A percentile compares a stretch with the other conserved stretches of the same genome.
Evolutionary conservation across 2,329 filamentous ascomycete species (phyloP).

Genomic region (Elsinoe fawcettii): DNA sequence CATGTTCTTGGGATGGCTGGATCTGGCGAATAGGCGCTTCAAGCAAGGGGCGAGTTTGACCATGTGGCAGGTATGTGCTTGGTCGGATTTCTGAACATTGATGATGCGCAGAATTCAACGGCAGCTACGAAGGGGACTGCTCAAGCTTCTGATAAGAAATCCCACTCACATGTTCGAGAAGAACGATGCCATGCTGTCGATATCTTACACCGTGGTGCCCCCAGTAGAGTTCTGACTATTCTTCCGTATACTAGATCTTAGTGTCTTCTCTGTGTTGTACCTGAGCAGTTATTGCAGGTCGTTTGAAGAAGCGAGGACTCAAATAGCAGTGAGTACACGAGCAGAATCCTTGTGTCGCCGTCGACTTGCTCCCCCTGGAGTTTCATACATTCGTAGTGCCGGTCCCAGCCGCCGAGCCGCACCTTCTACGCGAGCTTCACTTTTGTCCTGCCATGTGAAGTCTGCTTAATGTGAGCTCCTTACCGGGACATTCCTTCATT

Average conservation of each 20-base stretch:
- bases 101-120: neutral
- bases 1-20: neutral
- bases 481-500: too few species aligned
- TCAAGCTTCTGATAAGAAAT: neutral
- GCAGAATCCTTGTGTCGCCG: neutral
- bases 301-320: neutral
- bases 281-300: neutral
- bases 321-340: neutral
- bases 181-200: conserved; percentile 18
- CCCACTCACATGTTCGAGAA: conserved; percentile 21
- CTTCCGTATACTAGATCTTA: neutral
- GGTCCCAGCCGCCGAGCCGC: conserved; percentile 6
- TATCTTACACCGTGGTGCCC: neutral
- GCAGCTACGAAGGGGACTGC: neutral
- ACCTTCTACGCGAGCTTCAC: neutral
- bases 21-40: conserved; percentile 5
- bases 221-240: neutral
- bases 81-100: neutral
- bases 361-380: neutral
- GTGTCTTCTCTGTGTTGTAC: neutral
- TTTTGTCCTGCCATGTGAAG: neutral
- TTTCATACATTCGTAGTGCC: neutral
- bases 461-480: neutral
- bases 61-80: neutral
- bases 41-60: conserved; percentile 8